Conservation (phyloP, 164 flowering plant species). For the Piper betle region DNA sequence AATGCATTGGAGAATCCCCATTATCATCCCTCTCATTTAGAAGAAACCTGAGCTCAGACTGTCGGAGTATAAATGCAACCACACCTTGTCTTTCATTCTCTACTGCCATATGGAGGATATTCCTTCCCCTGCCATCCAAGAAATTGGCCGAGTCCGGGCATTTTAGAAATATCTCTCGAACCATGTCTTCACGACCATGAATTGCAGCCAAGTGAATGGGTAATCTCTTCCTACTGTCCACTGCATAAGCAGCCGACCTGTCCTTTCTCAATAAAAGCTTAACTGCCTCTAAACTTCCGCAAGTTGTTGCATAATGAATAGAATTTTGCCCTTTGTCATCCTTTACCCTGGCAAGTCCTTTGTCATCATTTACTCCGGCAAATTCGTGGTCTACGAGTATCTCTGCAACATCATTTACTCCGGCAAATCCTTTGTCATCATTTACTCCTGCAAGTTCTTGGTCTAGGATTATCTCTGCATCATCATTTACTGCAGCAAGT, state of each 20-base stretch:
- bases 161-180: neutral
- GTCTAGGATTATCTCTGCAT: too few relatives aligned
- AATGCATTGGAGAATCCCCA: constrained; percentile 2
- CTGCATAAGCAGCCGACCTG: neutral
- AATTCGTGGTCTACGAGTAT: too few relatives aligned
- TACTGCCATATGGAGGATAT: constrained; percentile 4
- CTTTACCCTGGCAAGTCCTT: too few relatives aligned
- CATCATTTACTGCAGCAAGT: too few relatives aligned
- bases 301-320: constrained; percentile 1
- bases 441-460: too few relatives aligned
- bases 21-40: neutral
- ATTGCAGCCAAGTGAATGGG: constrained; percentile 2
- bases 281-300: neutral
- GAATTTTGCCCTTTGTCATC: neutral
- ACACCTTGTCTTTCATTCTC: neutral
- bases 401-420: too few relatives aligned
- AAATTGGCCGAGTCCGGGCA: constrained; percentile 2
- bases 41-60: neutral
- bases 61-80: neutral
- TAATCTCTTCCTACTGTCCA: neutral
- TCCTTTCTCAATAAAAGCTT: neutral
- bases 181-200: too few relatives aligned
- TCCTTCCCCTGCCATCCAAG: neutral
- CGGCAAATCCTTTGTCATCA: too few relatives aligned
- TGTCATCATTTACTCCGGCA: too few relatives aligned